Evolutionary conservation across 2,329 filamentous ascomycete genomes (phyloP), one percentile per base, ranked within the genome.

Genomic region (Diaporthe sp.): DNA sequence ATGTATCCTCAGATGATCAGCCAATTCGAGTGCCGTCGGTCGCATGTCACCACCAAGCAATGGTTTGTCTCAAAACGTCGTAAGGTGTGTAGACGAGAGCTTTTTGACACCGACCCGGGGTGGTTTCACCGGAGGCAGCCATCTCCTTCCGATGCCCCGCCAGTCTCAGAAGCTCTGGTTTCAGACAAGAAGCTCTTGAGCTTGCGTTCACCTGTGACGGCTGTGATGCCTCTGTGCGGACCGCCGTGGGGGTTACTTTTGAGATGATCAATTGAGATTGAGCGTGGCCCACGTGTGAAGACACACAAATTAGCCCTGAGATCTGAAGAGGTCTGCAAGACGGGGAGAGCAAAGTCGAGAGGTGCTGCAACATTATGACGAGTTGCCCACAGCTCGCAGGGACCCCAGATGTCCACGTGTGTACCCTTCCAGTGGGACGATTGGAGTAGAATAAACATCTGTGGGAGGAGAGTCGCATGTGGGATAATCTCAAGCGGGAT

Each of bases 51-150:
- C 65, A 39, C 12, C 31, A 10, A 28, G 31, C 34, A 53, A 53
- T n/a, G 25, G n/a, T 39, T 28, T 53, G 65, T 68, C 47, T 68
- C 34, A 53, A 55, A 53, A 12, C 28, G 13, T 68, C 47, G 53
- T 15, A 12, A 28, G 65, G 22, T 39, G 47, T 53, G 63, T 10
- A 31, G 15, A 65, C 37, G 44, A 51, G 42, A 53, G 12, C 49
- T 68, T 68, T 68, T 68, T 7, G 47, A 53, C 65, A 39, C 12
- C 65, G 34, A 53, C 34, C 47, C 65, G 31, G 47, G 13, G 15
- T 42, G 47, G 65, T 68, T 68, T 53, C 65, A 68, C 65, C 31
- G 65, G 47, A 68, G 65, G 65, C 65, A 68, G 65, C 65, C 65
- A 53, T 34, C 47, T 68, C 47, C 65, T 39, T 53, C 65, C 65